Percentiles rank a stretch among this genome's conserved stretches.
These are phyloP conservation scores for Globisporangium middletonii DNA, from an alignment of 352 stramenopile species.

Conservation along the genomic window DNA sequence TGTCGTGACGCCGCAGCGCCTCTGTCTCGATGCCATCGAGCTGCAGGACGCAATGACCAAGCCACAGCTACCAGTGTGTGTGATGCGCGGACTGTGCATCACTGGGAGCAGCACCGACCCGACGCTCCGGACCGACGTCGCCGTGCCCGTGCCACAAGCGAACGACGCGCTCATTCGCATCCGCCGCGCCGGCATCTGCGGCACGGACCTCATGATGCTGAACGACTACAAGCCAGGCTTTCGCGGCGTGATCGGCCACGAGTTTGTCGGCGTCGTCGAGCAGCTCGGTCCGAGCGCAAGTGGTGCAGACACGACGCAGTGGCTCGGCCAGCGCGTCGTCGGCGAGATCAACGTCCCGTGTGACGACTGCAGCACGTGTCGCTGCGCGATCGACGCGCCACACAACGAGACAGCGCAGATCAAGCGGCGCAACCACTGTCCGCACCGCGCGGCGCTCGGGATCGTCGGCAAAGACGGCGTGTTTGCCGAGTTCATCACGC, in stretches of 20 bases:
- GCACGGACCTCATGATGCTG: constrained; percentile 73
- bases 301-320: constrained; percentile 14
- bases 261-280: constrained; percentile 87
- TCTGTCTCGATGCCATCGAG: too few species aligned
- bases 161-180: constrained; percentile 57
- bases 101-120: constrained; percentile 22
- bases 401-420: constrained; percentile 24
- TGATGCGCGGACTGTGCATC: constrained; percentile 54
- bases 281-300: constrained; percentile 25
- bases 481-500: constrained; percentile 81
- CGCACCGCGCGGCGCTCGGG: constrained; percentile 72
- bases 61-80: neutral
- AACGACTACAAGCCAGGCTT: constrained; percentile 70
- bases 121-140: constrained; percentile 27
- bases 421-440: constrained; percentile 81
- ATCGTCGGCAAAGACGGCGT: constrained; percentile 77
- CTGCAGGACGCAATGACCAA: neutral
- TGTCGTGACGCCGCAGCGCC: constrained; percentile 17
- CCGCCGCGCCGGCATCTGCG: constrained; percentile 60
- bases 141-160: constrained; percentile 25
- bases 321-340: constrained; percentile 81
- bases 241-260: constrained; percentile 71
- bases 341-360: constrained; percentile 91
- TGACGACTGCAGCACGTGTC: constrained; percentile 42
- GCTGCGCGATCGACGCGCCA: neutral